Evolutionary conservation across 2,329 filamentous ascomycete genomes (phyloP).

Genomic region (Aspergillus sp.): DNA sequence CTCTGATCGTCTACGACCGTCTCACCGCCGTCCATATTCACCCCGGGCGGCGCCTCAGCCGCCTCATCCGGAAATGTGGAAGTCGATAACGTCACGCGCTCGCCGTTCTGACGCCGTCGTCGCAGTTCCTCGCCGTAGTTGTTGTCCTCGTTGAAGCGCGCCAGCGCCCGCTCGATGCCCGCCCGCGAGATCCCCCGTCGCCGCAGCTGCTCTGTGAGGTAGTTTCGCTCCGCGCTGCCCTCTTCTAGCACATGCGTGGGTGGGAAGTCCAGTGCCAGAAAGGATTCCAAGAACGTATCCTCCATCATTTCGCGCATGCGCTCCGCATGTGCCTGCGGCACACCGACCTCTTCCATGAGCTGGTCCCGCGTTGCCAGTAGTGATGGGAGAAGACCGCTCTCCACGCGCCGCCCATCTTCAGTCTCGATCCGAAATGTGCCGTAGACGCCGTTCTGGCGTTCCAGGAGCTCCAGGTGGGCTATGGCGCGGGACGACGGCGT

Average conservation of each 20-base stretch:
- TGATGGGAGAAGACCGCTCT: conserved; percentile 42
- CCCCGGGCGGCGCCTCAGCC: conserved; percentile 13
- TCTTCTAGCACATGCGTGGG: conserved; percentile 33
- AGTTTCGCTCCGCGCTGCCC: conserved; percentile 33
- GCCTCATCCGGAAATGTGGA: conserved; percentile 29
- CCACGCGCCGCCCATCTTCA: conserved; percentile 39
- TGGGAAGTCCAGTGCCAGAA: conserved; percentile 40
- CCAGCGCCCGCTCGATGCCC: conserved; percentile 36
- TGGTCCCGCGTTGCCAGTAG: conserved; percentile 41
- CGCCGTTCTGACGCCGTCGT: conserved; percentile 36
- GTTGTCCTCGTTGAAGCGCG: conserved; percentile 37
- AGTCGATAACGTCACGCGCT: conserved; percentile 35
- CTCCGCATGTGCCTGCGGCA: conserved; percentile 36
- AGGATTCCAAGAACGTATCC: conserved; percentile 43
- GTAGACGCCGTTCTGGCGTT: conserved; percentile 40
- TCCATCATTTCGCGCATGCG: conserved; percentile 45
- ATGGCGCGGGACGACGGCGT: conserved; percentile 38
- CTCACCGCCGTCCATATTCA: conserved; percentile 32
- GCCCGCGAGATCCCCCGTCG: conserved; percentile 37
- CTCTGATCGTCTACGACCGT: conserved; percentile 42
- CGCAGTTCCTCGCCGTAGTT: conserved; percentile 40
- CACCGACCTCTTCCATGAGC: conserved; percentile 40
- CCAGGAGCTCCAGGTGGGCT: conserved; percentile 37
- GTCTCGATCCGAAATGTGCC: conserved; percentile 43
- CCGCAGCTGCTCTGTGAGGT: conserved; percentile 37